Evolutionary conservation across 2,329 filamentous ascomycete species (phyloP).

Genomic region (Scedosporium dehoogii): DNA sequence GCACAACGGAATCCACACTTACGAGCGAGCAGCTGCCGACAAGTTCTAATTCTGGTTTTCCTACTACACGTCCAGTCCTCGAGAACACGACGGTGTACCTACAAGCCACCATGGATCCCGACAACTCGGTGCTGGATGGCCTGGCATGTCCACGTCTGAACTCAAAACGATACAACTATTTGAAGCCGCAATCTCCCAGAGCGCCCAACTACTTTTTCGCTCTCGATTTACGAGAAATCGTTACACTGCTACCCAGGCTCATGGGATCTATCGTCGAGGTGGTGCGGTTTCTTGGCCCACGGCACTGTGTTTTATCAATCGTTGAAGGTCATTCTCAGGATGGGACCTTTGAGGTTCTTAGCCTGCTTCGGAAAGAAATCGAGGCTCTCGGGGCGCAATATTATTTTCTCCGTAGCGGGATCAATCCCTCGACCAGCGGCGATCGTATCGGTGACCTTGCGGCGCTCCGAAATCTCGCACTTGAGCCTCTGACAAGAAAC

Average conservation of each 20-base stretch:
- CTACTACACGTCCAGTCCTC: not conserved
- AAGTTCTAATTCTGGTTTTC: not conserved
- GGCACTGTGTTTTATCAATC: constrained; percentile 38
- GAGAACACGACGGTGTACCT: constrained; percentile 12
- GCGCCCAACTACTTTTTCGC: constrained; percentile 5
- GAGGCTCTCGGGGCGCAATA: constrained; percentile 26
- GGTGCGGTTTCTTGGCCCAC: constrained; percentile 37
- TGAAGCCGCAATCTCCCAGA: not conserved
- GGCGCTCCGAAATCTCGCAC: constrained; percentile 39
- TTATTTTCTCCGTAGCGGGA: constrained; percentile 27
- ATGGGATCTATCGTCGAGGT: constrained; percentile 38
- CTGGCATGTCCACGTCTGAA: constrained; percentile 18
- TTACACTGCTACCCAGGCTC: not conserved
- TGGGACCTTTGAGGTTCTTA: constrained; percentile 38
- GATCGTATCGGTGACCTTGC: constrained; percentile 38
- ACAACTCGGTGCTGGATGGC: constrained; percentile 13
- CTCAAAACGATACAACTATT: not conserved
- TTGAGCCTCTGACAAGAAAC: constrained; percentile 31
- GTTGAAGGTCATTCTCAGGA: constrained; percentile 43
- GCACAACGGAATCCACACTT: not conserved
- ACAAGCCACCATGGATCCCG: constrained; percentile 18
- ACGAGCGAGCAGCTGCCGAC: not conserved
- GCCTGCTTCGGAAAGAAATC: constrained; percentile 25
- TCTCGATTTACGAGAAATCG: not conserved
- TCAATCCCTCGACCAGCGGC: constrained; percentile 28